Percentiles rank a stretch among this genome's conserved stretches.
Conservation (phyloP, 2,329 filamentous ascomycete species). For the Epichloe festucae region DNA sequence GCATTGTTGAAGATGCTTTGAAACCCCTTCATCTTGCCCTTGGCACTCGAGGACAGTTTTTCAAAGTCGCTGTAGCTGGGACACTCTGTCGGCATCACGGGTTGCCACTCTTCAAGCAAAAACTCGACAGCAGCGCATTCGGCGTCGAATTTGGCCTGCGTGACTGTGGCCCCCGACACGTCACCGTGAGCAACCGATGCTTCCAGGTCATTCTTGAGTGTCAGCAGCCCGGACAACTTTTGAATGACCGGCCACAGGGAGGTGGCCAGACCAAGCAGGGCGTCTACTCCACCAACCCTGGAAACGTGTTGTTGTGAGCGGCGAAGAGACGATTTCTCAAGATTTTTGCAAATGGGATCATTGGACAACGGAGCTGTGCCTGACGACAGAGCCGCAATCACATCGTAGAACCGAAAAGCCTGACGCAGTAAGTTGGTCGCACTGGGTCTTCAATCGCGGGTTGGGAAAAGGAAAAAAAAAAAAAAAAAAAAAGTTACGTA, state of each 20-base stretch:
- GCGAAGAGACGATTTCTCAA: slow-evolving; percentile 33
- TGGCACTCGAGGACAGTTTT: not conserved
- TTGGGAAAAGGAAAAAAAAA: too few relatives aligned
- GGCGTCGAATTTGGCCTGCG: slow-evolving; percentile 36
- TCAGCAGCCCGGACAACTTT: slow-evolving; percentile 41
- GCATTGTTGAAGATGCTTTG: slow-evolving; percentile 46
- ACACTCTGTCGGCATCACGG: slow-evolving; percentile 30
- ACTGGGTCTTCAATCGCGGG: not conserved
- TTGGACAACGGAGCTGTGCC: slow-evolving; percentile 43
- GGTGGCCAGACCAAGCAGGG: slow-evolving; percentile 47
- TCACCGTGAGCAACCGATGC: slow-evolving; percentile 28
- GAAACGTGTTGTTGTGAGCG: slow-evolving; percentile 29
- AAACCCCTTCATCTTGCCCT: slow-evolving; percentile 27
- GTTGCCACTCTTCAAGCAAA: slow-evolving; percentile 43
- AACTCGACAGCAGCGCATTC: slow-evolving; percentile 42
- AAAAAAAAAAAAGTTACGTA: slow-evolving; percentile 17
- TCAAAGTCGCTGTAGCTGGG: not conserved
- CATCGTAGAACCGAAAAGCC: slow-evolving; percentile 54
- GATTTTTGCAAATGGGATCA: slow-evolving; percentile 32
- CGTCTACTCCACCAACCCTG: slow-evolving; percentile 40
- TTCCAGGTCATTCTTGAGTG: slow-evolving; percentile 39
- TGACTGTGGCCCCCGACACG: slow-evolving; percentile 30
- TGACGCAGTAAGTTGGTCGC: slow-evolving; percentile 13
- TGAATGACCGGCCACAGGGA: slow-evolving; percentile 53
- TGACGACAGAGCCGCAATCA: slow-evolving; percentile 49